Base-by-base conservation (phyloP, 2,329 filamentous ascomycete genomes). In the Cordyceps cicadae region DNA sequence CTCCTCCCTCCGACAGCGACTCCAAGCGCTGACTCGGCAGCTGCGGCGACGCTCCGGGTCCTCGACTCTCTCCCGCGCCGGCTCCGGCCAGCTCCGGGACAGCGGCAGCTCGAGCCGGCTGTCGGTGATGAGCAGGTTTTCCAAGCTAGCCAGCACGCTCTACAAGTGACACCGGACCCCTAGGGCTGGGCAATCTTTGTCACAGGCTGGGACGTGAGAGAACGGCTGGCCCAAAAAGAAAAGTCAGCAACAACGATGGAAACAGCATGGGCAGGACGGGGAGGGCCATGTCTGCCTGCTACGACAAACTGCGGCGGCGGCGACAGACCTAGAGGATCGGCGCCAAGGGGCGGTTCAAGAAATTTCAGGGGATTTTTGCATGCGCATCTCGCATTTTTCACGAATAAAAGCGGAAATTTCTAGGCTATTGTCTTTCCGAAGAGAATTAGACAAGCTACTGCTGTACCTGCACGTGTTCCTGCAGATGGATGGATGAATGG, bases 381-480 rank as follows among this genome's bases (percentile, higher is more conserved):
- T 29, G 29, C 29, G 29, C 29, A 7, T 29, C 29, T 3, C 29
- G 7, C 7, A 32, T 7, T 19, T 7, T 19, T 14, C 5, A 41
- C 12, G 6, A 29, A 21, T n/a, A 2, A 14, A 2, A 53, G 19
- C 50, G n/a, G 19, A n/a, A 21, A 21, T 11, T 19, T 32, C 45
- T 15, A 14, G 7, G 34, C 17, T 41, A n/a, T 29, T 3, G 3
- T 9, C 37, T 46, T 56, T 48, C 53, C 21, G 14, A 29, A 29
- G 7, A 12, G 19, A 19, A 39, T 41, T 45, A 8, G 19, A 29
- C 29, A 29, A 29, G 17, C 46, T 50, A 7, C 19, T n/a, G n/a
- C n/a, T 12, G 14, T 48, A 17, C 32, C 45, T 45, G 34, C 54
- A 57, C 45, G 54, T 57, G 54, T 57, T 29, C 54, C 54, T 57